phyloP scores from a whole-genome alignment of 352 stramenopile genomes.

The Globisporangium canariense region DNA sequence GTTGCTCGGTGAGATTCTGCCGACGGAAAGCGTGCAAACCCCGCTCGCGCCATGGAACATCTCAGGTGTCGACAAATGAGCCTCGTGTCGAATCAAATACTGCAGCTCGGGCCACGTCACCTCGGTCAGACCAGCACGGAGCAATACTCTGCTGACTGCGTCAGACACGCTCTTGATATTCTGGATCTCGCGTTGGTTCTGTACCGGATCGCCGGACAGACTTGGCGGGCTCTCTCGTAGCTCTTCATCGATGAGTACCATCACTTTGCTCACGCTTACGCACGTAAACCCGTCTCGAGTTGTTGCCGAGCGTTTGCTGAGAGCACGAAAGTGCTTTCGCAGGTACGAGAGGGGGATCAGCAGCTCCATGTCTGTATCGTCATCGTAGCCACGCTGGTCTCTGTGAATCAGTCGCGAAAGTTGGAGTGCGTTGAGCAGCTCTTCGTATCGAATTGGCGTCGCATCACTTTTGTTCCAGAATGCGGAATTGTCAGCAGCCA shows the following conservation, averaged over 20 bases:
- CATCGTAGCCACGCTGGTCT: background rate
- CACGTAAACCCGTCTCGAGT: slow-evolving; percentile 6
- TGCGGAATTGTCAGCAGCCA: background rate
- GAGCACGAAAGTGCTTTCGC: slow-evolving; percentile 6
- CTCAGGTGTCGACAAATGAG: background rate
- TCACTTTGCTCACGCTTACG: background rate
- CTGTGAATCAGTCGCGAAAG: background rate
- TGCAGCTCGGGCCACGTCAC: slow-evolving; percentile 7
- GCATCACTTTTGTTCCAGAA: background rate
- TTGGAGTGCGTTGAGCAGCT: background rate
- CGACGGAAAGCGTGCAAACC: background rate
- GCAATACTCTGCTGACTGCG: background rate
- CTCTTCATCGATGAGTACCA: background rate
- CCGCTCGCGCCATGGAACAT: background rate
- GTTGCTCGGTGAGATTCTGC: background rate
- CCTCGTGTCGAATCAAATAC: background rate
- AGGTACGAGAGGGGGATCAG: background rate
- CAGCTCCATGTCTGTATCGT: background rate
- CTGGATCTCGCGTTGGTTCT: background rate
- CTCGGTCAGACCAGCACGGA: background rate
- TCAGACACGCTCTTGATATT: background rate
- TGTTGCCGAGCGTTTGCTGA: background rate
- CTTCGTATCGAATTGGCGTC: background rate
- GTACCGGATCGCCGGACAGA: background rate
- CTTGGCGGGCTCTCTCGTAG: background rate